Evolutionary conservation across 2,329 filamentous ascomycete species (phyloP).

Genomic region (Diaporthe citrichinensis): DNA sequence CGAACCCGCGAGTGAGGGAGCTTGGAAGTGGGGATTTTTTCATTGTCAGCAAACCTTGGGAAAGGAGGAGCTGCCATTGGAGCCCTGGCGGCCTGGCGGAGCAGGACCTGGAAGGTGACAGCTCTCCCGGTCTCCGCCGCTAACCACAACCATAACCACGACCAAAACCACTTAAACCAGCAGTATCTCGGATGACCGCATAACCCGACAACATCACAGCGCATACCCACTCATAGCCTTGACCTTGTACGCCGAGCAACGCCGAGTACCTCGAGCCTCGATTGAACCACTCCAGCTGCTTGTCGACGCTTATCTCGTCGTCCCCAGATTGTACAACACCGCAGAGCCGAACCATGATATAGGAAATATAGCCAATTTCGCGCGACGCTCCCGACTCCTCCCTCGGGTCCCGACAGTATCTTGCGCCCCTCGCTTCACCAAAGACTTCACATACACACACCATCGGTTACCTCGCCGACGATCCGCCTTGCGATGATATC

Average conservation of each 20-base stretch:
- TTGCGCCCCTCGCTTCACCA: background rate
- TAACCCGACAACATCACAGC: background rate
- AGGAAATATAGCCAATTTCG: conserved; percentile 22
- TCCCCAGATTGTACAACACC: background rate
- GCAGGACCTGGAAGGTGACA: conserved; percentile 22
- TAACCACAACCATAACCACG: background rate
- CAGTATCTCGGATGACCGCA: conserved; percentile 16
- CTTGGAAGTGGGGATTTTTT: conserved; percentile 21
- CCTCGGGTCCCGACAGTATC: background rate
- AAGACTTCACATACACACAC: background rate
- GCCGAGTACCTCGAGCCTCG: background rate
- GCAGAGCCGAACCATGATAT: conserved; percentile 34
- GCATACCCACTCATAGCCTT: background rate
- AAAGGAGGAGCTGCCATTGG: conserved; percentile 20
- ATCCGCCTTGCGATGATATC: conserved; percentile 55
- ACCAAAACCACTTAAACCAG: conserved; percentile 1
- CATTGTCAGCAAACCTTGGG: conserved; percentile 26
- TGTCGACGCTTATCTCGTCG: conserved; percentile 7
- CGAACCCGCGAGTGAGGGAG: background rate
- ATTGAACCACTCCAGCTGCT: background rate
- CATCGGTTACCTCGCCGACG: conserved; percentile 22
- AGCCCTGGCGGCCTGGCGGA: background rate
- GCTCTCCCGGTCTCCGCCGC: conserved; percentile 26
- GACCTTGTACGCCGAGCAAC: background rate
- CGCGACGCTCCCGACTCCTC: conserved; percentile 25